A percentile compares a stretch with the other conserved stretches of the same genome.
phyloP scores from a whole-genome alignment of 2,329 filamentous ascomycete genomes.

The Dichotomopilus funicola region DNA sequence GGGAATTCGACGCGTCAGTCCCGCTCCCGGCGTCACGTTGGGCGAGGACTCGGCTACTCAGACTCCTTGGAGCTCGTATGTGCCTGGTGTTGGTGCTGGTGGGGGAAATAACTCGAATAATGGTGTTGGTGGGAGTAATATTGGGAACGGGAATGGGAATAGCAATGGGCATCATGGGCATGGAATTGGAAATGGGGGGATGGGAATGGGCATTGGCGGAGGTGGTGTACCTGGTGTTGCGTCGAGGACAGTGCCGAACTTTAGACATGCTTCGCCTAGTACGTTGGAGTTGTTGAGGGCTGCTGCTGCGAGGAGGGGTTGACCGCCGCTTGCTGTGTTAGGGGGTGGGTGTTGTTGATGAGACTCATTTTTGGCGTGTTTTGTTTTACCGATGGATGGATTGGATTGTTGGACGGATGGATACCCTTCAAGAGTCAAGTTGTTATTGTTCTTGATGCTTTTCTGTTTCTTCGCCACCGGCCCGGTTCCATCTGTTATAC shows the following conservation, averaged over 20 bases:
- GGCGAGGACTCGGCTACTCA: constrained; percentile 12
- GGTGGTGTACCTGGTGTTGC: too few species aligned
- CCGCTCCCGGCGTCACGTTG: constrained; percentile 13
- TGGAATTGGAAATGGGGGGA: too few species aligned
- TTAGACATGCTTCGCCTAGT: constrained; percentile 12
- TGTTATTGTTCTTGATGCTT: too few species aligned
- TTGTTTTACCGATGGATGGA: neutral
- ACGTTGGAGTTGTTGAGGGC: constrained; percentile 18
- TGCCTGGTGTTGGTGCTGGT: neutral
- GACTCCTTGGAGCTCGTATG: constrained; percentile 13
- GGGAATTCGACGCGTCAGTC: constrained; percentile 17
- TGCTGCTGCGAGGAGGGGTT: constrained; percentile 12
- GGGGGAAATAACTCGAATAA: too few species aligned
- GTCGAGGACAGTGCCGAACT: constrained; percentile 13
- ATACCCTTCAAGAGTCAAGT: too few species aligned
- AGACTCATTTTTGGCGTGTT: neutral
- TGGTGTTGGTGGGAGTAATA: too few species aligned
- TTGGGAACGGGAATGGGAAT: too few species aligned
- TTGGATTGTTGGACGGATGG: neutral
- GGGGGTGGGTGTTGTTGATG: neutral
- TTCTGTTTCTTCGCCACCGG: too few species aligned
- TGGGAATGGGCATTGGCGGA: too few species aligned
- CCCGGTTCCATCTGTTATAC: too few species aligned
- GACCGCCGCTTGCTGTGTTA: neutral
- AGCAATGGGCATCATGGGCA: too few species aligned